Evolutionary conservation across 768 basidiomycete species (phyloP), one percentile per base, ranked within the genome.

Genomic region (Cyathus striatus): DNA sequence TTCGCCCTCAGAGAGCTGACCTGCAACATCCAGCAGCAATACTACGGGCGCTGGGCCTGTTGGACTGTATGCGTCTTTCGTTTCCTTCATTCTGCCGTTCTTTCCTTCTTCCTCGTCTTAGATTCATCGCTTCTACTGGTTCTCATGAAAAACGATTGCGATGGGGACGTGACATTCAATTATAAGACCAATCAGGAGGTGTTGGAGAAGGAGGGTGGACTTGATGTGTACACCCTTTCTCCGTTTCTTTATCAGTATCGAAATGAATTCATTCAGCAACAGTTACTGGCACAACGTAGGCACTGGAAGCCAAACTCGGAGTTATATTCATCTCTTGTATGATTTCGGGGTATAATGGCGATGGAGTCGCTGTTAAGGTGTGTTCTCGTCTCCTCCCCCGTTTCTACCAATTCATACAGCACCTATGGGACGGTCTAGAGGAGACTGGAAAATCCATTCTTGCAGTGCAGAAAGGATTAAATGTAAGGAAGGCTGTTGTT

Each of bases 81-180:
- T n/a, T n/a, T n/a, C n/a, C n/a, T n/a, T n/a, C n/a, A 6, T 5
- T 16, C n/a, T 5, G 6, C 22, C 27, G 16, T 13, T 22, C n/a
- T n/a, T n/a, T n/a, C n/a, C n/a, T n/a, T n/a, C n/a, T n/a, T n/a
- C n/a, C n/a, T n/a, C n/a, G 75, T 2, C 53, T 72, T 18, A 83
- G 79, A 50, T 85, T 88, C 30, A 83, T 90, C 38, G 81, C 75
- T 0, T 83, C 79, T 0, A 80, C 83, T 0, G 83, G 87, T 1
- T 75, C 77, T 0, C 82, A 87, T 14, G 80, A 83, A 40, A 88
- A 90, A 59, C 81, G 68, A 70, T 2, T 49, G 84, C n/a, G 86
- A 83, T 1, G 76, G 78, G 0, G 84, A 89, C 49, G 72, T 82
- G 5, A 78, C 71, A 0, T 86, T 86, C 66, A 86, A 88, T 58